A percentile compares a stretch with the other conserved stretches of the same genome.
phyloP scores from a whole-genome alignment of 441 rosid genomes.

The Gossypium trilobum region DNA sequence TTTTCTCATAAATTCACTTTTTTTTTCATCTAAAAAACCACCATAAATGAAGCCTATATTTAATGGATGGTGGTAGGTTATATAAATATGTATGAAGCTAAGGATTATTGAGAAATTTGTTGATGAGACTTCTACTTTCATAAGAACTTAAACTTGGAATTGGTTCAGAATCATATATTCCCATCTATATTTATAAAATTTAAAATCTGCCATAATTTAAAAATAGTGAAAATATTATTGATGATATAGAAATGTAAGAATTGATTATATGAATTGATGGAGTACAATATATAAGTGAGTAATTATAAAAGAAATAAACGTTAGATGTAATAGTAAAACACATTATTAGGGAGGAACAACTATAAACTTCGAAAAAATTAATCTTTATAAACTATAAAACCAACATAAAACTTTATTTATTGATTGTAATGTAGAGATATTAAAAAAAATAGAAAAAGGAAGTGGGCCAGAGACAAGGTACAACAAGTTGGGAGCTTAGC shows the following conservation, averaged over 20 bases:
- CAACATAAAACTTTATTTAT: no score
- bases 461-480: not conserved
- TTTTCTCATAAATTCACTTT: not conserved
- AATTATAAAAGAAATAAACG: no score
- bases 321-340: no score
- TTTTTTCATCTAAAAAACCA: not conserved
- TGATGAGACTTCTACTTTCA: not conserved
- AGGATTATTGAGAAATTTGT: not conserved
- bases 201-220: no score
- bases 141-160: not conserved
- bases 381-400: no score
- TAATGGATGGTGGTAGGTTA: not conserved
- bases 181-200: not conserved
- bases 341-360: accelerated
- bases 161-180: not conserved
- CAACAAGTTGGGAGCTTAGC: not conserved
- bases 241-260: no score
- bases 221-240: no score
- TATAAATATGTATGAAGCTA: not conserved
- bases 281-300: no score
- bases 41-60: not conserved
- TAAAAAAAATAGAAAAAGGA: not conserved
- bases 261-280: no score
- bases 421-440: not conserved
- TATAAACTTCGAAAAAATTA: no score